A percentile compares a stretch with the other conserved stretches of the same genome.
These are phyloP conservation scores for Pisolithus orientalis DNA, from an alignment of 768 basidiomycete genomes.

Conservation along the genomic window DNA sequence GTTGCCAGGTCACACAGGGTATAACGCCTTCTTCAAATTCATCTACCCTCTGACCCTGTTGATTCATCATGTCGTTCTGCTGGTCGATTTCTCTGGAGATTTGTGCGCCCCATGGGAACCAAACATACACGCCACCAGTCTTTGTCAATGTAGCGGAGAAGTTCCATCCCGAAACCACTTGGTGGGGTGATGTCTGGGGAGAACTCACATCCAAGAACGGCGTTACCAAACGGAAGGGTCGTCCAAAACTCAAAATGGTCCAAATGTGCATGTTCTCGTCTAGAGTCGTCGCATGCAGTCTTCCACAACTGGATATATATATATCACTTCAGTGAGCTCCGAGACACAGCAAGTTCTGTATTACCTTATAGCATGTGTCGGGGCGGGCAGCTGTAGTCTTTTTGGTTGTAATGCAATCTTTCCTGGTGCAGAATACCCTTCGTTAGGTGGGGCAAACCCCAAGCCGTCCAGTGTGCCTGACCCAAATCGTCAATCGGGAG, in stretches of 20 bases:
- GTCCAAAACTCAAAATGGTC: conserved; percentile 74
- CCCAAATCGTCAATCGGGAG: conserved; percentile 1
- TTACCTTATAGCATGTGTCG: conserved; percentile 63
- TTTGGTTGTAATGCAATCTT: conserved; percentile 49
- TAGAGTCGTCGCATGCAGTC: conserved; percentile 62
- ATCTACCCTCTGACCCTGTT: conserved; percentile 24
- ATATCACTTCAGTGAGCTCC: background rate
- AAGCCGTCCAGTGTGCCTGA: conserved; percentile 58
- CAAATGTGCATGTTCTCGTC: conserved; percentile 58
- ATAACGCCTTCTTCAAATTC: conserved; percentile 39
- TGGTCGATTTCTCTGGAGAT: conserved; percentile 33
- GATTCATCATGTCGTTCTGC: conserved; percentile 43
- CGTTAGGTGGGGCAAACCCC: conserved; percentile 32
- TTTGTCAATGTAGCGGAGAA: conserved; percentile 71
- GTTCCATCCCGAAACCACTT: conserved; percentile 77
- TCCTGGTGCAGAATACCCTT: conserved; percentile 52
- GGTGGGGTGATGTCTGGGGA: conserved; percentile 42
- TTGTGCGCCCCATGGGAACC: conserved; percentile 57
- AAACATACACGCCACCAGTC: conserved; percentile 67
- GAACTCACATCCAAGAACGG: conserved; percentile 35
- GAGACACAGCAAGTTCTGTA: conserved; percentile 5
- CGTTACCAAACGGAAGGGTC: conserved; percentile 57
- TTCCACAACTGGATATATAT: conserved; percentile 55
- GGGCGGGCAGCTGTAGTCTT: conserved; percentile 50
- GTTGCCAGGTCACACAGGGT: conserved; percentile 55